Percentiles rank a stretch among this genome's conserved stretches.
These are phyloP conservation scores for Chaetomiaceae sp. DNA, from an alignment of 2,329 filamentous ascomycete species.

Conservation along the genomic window DNA sequence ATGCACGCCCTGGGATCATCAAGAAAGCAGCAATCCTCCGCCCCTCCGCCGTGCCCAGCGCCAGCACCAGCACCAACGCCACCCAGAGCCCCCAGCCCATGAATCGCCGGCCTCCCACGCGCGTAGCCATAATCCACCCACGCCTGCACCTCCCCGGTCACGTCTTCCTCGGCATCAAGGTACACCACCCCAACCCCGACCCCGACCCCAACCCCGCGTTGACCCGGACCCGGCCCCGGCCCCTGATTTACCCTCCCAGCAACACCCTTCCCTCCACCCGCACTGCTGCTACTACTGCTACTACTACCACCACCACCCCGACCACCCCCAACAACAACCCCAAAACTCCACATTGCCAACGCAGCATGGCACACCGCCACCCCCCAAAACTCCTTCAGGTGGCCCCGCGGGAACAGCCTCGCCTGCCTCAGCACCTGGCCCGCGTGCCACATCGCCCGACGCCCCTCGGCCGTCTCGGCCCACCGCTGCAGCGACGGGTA, in stretches of 20 bases:
- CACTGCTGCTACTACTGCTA: too few relatives aligned
- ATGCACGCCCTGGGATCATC: conserved; percentile 57
- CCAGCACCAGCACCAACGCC: conserved; percentile 20
- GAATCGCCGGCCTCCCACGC: conserved; percentile 49
- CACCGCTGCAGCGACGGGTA: conserved; percentile 57
- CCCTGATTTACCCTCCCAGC: too few relatives aligned
- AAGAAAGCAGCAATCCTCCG: conserved; percentile 41
- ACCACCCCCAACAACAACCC: conserved; percentile 45
- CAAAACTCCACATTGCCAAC: conserved; percentile 66
- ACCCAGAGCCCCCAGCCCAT: conserved; percentile 30
- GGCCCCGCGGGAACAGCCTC: conserved; percentile 47
- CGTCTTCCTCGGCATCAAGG: conserved; percentile 54
- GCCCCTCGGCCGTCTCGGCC: conserved; percentile 50
- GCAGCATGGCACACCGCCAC: conserved; percentile 66
- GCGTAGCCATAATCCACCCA: conserved; percentile 51
- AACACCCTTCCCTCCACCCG: conserved; percentile 22
- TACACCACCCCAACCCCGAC: conserved; percentile 35
- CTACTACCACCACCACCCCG: neutral
- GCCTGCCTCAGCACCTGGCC: conserved; percentile 62
- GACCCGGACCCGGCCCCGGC: too few relatives aligned
- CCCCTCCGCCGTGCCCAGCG: too few relatives aligned
- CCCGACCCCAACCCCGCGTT: too few relatives aligned
- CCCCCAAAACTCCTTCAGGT: conserved; percentile 62
- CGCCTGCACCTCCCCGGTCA: conserved; percentile 49
- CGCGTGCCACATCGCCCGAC: conserved; percentile 63